These are phyloP conservation scores for Choricystis sp. DNA, from an alignment of 139 green algal genomes.

Conservation along the genomic window DNA sequence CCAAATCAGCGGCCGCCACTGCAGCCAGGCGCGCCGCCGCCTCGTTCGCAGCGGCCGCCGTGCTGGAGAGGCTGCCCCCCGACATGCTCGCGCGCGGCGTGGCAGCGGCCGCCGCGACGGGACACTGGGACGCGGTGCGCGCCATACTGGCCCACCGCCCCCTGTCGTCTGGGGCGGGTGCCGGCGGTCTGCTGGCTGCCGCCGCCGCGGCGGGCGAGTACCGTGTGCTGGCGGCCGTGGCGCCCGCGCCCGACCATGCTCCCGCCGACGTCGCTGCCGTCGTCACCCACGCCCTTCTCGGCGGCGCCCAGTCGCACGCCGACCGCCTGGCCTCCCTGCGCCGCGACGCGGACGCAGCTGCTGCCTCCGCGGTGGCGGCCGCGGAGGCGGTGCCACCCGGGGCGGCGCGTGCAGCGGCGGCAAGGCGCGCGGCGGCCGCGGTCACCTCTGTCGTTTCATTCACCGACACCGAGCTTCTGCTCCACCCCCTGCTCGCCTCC, in stretches of 20 bases:
- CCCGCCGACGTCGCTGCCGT: not conserved
- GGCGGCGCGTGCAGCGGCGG: no score
- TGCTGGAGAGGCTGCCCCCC: not conserved
- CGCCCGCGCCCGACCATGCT: not conserved
- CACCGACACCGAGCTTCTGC: not conserved
- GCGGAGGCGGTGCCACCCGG: not conserved
- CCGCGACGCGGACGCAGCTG: not conserved
- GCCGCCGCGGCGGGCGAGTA: not conserved
- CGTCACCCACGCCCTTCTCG: not conserved
- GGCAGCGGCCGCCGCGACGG: no score
- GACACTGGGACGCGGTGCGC: not conserved
- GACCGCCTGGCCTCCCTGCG: not conserved
- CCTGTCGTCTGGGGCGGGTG: not conserved
- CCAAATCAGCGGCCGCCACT: no score
- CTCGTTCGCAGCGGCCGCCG: not conserved
- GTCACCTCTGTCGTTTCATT: not conserved
- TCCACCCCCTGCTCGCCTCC: not conserved
- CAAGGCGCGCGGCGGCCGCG: no score
- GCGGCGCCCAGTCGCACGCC: no score
- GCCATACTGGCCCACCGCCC: not conserved
- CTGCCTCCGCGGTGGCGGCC: not conserved
- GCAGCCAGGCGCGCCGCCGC: not conserved
- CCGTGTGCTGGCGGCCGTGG: not conserved
- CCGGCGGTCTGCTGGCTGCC: not conserved
- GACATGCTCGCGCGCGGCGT: not conserved